Evolutionary conservation across 352 stramenopile genomes (phyloP).

Genomic region (Globisporangium nagaii): DNA sequence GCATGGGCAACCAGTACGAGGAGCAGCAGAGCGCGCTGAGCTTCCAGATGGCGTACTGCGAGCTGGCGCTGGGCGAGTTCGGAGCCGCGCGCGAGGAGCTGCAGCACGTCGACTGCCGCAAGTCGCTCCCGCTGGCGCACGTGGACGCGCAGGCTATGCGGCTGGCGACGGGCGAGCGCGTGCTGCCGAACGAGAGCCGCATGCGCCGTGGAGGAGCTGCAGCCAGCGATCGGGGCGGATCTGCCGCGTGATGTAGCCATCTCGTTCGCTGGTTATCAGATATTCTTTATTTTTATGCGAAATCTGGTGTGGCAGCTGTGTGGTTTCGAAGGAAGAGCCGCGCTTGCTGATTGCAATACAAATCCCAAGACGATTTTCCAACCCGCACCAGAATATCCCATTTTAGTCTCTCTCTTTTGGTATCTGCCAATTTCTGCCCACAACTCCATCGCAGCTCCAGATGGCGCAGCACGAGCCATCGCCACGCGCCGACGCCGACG

Average conservation of each 20-base stretch:
- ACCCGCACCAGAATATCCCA: no score
- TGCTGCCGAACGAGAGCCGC: not conserved
- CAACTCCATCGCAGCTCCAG: no score
- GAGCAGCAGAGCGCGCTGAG: slow-evolving; percentile 15
- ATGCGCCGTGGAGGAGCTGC: not conserved
- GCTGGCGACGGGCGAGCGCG: not conserved
- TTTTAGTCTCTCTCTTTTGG: no score
- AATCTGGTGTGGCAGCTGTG: not conserved
- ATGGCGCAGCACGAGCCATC: not conserved
- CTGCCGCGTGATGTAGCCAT: not conserved
- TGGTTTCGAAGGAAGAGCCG: no score
- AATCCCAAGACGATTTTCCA: not conserved
- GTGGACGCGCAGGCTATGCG: slow-evolving; percentile 7
- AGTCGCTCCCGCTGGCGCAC: slow-evolving; percentile 7
- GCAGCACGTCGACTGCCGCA: not conserved
- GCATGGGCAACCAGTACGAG: slow-evolving; percentile 6
- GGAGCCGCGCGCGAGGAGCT: slow-evolving; percentile 6
- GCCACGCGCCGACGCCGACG: no score
- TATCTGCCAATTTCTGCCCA: no score
- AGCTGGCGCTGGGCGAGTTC: slow-evolving; percentile 13
- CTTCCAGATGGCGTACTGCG: slow-evolving; percentile 34
- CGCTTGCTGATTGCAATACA: not conserved
- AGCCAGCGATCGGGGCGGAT: not conserved
- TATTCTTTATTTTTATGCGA: no score
- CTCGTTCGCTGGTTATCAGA: not conserved